A percentile compares a stretch with the other conserved stretches of the same genome.
phyloP scores from a whole-genome alignment of 495 filamentous ascomycete species.

The Tuber calosporum region DNA sequence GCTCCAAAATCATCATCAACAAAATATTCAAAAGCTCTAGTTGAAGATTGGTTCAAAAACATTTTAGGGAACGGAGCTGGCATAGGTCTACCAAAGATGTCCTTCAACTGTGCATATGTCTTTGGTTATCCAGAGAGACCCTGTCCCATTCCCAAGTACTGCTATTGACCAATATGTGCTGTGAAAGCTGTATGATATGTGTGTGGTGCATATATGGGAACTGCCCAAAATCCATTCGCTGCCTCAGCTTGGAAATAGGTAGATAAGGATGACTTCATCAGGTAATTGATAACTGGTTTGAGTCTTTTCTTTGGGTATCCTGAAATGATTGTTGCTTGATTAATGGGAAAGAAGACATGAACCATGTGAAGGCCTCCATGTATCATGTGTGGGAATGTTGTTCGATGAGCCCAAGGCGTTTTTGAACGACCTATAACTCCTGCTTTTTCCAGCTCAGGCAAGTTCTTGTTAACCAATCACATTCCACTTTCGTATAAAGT shows the following conservation, averaged over 20 bases:
- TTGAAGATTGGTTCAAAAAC: not conserved
- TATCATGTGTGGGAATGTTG: conserved; percentile 4
- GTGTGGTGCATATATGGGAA: not conserved
- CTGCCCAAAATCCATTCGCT: not conserved
- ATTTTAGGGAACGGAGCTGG: not conserved
- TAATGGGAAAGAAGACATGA: not conserved
- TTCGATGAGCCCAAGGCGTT: not conserved
- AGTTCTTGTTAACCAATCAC: not conserved
- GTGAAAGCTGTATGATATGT: conserved; percentile 19
- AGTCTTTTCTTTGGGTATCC: conserved; percentile 3
- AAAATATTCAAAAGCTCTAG: conserved; percentile 4
- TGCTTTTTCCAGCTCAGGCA: not conserved
- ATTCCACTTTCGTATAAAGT: not conserved
- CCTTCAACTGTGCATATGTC: conserved; percentile 14
- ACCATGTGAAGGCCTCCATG: conserved; percentile 5
- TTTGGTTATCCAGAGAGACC: not conserved
- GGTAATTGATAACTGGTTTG: not conserved
- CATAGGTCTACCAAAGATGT: not conserved
- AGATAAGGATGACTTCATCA: not conserved
- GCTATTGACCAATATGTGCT: conserved; percentile 9
- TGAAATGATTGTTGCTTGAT: not conserved
- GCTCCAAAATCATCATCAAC: conserved; percentile 12
- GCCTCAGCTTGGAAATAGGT: conserved; percentile 11
- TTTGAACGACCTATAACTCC: conserved; percentile 10
- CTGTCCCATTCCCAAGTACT: conserved; percentile 10